These are phyloP conservation scores for Clonostachys rosea DNA, from an alignment of 2,329 filamentous ascomycete species.

Conservation along the genomic window DNA sequence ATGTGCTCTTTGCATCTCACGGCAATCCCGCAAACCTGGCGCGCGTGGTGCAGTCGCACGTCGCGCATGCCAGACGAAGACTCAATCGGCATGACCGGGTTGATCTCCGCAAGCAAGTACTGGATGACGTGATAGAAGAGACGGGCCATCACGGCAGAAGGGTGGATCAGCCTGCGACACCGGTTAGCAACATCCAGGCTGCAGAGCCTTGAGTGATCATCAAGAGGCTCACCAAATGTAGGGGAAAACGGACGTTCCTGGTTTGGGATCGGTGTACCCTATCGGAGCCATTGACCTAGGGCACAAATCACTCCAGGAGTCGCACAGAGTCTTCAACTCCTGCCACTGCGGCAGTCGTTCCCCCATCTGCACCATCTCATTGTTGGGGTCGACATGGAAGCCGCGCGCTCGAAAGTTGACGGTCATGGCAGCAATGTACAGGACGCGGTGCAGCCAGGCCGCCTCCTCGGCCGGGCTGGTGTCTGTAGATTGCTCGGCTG, in stretches of 20 bases:
- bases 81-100: constrained; percentile 62
- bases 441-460: constrained; percentile 80
- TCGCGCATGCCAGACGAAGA: constrained; percentile 62
- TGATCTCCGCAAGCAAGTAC: constrained; percentile 73
- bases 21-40: constrained; percentile 84
- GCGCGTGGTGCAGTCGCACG: constrained; percentile 69
- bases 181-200: not conserved
- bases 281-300: constrained; percentile 86
- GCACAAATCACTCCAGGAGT: constrained; percentile 74
- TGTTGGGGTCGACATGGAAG: constrained; percentile 52
- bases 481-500: constrained; percentile 36
- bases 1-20: constrained; percentile 79
- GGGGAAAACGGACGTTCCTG: constrained; percentile 72
- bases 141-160: constrained; percentile 73
- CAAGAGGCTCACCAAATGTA: constrained; percentile 66
- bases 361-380: constrained; percentile 59
- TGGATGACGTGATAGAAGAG: constrained; percentile 88
- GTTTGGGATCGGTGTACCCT: constrained; percentile 68
- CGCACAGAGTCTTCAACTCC: constrained; percentile 73
- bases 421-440: constrained; percentile 85
- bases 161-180: constrained; percentile 66
- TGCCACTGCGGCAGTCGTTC: constrained; percentile 73
- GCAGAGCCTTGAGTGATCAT: not conserved
- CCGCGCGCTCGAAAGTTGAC: constrained; percentile 76
- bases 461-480: constrained; percentile 61